Evolutionary conservation across 1,139 yeast species (phyloP).

Genomic region (Hyphopichia wangnamkhiaoensis): DNA sequence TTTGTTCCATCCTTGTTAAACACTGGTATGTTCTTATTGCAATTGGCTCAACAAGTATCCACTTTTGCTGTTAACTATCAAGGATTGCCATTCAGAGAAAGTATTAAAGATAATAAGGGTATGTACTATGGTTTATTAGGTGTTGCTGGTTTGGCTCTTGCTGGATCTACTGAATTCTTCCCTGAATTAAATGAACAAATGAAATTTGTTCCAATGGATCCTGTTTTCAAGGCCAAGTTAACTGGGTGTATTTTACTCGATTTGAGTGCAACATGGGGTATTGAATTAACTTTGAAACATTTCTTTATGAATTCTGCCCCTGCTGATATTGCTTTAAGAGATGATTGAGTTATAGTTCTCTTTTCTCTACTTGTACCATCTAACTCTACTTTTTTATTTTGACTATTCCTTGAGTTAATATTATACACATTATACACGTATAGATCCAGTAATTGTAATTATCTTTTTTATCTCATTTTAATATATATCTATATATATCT

Average conservation of each 20-base stretch:
- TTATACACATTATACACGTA: no score
- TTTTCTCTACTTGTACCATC: constrained; percentile 6
- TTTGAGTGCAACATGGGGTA: constrained; percentile 73
- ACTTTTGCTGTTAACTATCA: constrained; percentile 98
- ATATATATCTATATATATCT: background rate
- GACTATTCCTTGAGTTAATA: no score
- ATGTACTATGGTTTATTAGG: constrained; percentile 96
- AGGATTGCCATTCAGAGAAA: constrained; percentile 96
- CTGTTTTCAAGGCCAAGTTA: constrained; percentile 73
- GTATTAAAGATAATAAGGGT: constrained; percentile 86
- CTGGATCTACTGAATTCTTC: constrained; percentile 91
- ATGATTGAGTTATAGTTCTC: constrained; percentile 15
- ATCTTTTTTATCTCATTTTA: no score
- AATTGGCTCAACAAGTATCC: constrained; percentile 94
- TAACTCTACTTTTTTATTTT: no score
- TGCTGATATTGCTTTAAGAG: constrained; percentile 79
- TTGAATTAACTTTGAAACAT: constrained; percentile 76
- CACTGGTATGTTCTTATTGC: constrained; percentile 93
- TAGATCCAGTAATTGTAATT: no score
- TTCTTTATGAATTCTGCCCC: constrained; percentile 90
- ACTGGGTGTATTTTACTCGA: constrained; percentile 75
- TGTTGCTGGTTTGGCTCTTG: constrained; percentile 82
- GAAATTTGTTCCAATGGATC: constrained; percentile 86
- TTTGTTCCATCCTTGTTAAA: constrained; percentile 88
- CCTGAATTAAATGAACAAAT: constrained; percentile 93